Percentiles rank a stretch among this genome's conserved stretches.
These are phyloP conservation scores for Phytopythium vexans DNA, from an alignment of 352 stramenopile genomes.

Conservation along the genomic window DNA sequence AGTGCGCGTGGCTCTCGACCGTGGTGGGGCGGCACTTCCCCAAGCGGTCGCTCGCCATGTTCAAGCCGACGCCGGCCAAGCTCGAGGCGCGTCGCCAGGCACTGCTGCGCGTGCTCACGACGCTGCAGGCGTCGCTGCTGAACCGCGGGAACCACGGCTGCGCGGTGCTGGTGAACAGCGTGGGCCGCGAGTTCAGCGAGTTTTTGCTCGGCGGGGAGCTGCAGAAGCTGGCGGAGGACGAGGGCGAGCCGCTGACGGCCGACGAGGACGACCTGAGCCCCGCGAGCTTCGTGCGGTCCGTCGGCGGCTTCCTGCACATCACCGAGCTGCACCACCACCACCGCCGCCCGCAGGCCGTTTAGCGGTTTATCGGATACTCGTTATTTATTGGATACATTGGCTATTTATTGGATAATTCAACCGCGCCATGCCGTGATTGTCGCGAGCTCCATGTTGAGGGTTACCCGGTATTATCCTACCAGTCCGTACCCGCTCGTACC, in stretches of 20 bases:
- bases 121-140: constrained; percentile 32
- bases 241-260: constrained; percentile 3
- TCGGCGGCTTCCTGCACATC: no score
- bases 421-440: no score
- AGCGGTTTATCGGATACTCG: no score
- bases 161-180: constrained; percentile 24
- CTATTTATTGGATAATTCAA: no score
- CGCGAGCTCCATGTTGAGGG: no score
- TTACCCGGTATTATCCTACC: no score
- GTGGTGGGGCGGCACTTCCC: constrained; percentile 45
- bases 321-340: no score
- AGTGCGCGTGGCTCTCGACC: constrained; percentile 39
- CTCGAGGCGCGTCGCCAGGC: constrained; percentile 14
- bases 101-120: constrained; percentile 26
- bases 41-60: constrained; percentile 18
- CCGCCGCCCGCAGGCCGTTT: no score
- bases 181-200: constrained; percentile 23
- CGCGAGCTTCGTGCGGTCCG: not conserved
- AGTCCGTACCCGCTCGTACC: no score
- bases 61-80: constrained; percentile 14
- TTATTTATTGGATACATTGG: no score
- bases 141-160: constrained; percentile 36
- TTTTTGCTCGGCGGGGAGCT: constrained; percentile 14
- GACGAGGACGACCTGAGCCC: not conserved
- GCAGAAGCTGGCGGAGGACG: not conserved